These are phyloP conservation scores for Marasmius sp. DNA, from an alignment of 1,284 basidiomycete species.

Conservation along the genomic window DNA sequence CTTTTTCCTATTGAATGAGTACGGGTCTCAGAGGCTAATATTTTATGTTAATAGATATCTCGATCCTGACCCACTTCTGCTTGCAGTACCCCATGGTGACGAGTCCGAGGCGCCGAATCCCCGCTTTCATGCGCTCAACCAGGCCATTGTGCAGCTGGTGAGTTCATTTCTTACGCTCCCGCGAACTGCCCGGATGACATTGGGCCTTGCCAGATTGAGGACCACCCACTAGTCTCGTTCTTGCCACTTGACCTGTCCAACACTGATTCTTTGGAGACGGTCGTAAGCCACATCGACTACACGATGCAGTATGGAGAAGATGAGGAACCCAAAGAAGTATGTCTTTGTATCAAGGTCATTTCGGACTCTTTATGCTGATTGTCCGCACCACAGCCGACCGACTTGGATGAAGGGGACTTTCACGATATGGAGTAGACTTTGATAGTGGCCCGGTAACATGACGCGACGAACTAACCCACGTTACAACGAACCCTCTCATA, in stretches of 20 bases:
- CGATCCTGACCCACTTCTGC: slow-evolving; percentile 93
- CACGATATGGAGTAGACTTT: slow-evolving; percentile 58
- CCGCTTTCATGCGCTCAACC: slow-evolving; percentile 91
- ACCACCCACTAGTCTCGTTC: slow-evolving; percentile 97
- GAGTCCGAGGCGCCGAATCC: slow-evolving; percentile 71
- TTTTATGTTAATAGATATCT: slow-evolving; percentile 65
- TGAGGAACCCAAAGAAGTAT: slow-evolving; percentile 87
- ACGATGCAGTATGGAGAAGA: slow-evolving; percentile 97
- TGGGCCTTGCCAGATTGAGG: slow-evolving; percentile 78
- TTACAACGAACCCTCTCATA: too few relatives aligned
- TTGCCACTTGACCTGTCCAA: slow-evolving; percentile 90
- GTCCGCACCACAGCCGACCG: slow-evolving; percentile 59
- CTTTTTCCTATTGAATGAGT: background rate
- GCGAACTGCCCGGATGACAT: background rate
- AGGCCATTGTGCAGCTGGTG: slow-evolving; percentile 93
- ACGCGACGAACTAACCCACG: too few relatives aligned
- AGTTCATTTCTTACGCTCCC: slow-evolving; percentile 23
- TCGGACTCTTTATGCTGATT: slow-evolving; percentile 2
- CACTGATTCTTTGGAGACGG: slow-evolving; percentile 86
- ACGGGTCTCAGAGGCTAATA: background rate
- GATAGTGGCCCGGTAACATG: background rate
- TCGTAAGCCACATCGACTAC: slow-evolving; percentile 96
- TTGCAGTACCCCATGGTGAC: slow-evolving; percentile 67
- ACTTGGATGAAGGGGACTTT: slow-evolving; percentile 88
- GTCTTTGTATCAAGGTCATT: slow-evolving; percentile 18